Conservation (phyloP, 371 early-diverging fungal species). For the Lichtheimia ramosa region DNA sequence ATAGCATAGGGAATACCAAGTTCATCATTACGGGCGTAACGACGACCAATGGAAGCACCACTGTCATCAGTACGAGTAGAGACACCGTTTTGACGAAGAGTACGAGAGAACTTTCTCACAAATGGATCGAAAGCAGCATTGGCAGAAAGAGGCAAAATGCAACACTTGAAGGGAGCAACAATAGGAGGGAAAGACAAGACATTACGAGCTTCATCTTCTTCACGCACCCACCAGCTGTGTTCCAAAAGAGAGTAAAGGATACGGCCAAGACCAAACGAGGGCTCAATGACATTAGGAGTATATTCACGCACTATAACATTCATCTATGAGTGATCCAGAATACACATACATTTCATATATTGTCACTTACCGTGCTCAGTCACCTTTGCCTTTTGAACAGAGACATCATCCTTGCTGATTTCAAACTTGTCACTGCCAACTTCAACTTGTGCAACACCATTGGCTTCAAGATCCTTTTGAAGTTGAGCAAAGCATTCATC, state of each 20-base stretch:
- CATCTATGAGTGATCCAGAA: too few species aligned
- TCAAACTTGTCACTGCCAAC: slow-evolving; percentile 75
- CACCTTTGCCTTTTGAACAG: slow-evolving; percentile 70
- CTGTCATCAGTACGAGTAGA: slow-evolving; percentile 88
- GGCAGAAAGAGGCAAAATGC: slow-evolving; percentile 88
- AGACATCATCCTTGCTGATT: slow-evolving; percentile 74
- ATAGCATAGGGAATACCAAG: slow-evolving; percentile 98
- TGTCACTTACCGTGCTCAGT: slow-evolving; percentile 71
- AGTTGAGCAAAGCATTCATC: slow-evolving; percentile 63
- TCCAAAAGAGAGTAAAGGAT: slow-evolving; percentile 98
- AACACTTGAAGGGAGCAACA: slow-evolving; percentile 95
- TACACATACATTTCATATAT: too few species aligned
- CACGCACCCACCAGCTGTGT: slow-evolving; percentile 94
- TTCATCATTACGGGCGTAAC: slow-evolving; percentile 99
- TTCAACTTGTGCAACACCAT: slow-evolving; percentile 50
- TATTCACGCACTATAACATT: slow-evolving; percentile 84
- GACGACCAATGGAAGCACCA: slow-evolving; percentile 93
- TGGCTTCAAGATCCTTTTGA: slow-evolving; percentile 54
- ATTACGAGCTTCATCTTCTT: slow-evolving; percentile 87
- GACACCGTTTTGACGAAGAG: slow-evolving; percentile 44
- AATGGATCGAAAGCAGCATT: slow-evolving; percentile 75
- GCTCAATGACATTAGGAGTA: slow-evolving; percentile 99
- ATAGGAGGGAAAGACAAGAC: slow-evolving; percentile 90
- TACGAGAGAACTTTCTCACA: slow-evolving; percentile 59
- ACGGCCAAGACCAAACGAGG: slow-evolving; percentile 99